Evolutionary conservation across 495 filamentous ascomycete genomes (phyloP).

Genomic region (Aspergillus funiculosus): DNA sequence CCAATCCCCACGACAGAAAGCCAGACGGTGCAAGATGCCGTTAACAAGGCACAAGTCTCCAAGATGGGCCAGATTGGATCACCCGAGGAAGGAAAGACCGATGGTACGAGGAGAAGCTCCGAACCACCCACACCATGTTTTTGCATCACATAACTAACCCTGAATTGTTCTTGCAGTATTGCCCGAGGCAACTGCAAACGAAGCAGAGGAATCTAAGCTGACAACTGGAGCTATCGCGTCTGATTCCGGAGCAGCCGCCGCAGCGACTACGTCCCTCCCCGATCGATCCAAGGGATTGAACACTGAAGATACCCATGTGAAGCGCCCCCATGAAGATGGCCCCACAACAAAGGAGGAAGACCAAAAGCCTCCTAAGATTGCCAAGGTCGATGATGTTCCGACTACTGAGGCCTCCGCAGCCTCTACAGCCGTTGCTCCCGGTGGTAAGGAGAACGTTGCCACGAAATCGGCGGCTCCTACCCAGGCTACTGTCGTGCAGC

Average conservation of each 20-base stretch:
- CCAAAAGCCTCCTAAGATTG: slow-evolving; percentile 23
- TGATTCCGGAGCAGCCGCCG: slow-evolving; percentile 9
- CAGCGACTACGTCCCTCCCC: slow-evolving; percentile 21
- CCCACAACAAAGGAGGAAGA: slow-evolving; percentile 20
- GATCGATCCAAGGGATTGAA: slow-evolving; percentile 30
- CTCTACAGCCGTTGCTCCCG: slow-evolving; percentile 1
- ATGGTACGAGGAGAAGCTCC: slow-evolving; percentile 20
- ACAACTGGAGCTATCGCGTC: neutral
- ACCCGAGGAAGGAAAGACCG: slow-evolving; percentile 15
- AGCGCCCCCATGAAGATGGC: slow-evolving; percentile 24
- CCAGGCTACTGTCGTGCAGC: slow-evolving; percentile 12
- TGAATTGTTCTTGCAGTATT: slow-evolving; percentile 16
- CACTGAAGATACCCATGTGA: slow-evolving; percentile 18
- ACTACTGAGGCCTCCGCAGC: slow-evolving; percentile 2
- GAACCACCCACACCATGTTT: too few species aligned
- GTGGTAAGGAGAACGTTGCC: slow-evolving; percentile 2
- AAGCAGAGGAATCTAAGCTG: slow-evolving; percentile 4
- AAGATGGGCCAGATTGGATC: slow-evolving; percentile 20
- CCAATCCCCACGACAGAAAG: slow-evolving; percentile 5
- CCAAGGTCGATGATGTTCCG: slow-evolving; percentile 20
- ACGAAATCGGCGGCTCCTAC: neutral
- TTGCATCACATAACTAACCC: neutral
- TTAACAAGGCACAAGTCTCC: slow-evolving; percentile 28
- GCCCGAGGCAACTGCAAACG: slow-evolving; percentile 19
- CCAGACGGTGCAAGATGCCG: slow-evolving; percentile 24